Percentiles rank a stretch among this genome's conserved stretches.
Conservation (phyloP, 2,329 filamentous ascomycete species). For the Ophiostoma himal-ulmi region DNA sequence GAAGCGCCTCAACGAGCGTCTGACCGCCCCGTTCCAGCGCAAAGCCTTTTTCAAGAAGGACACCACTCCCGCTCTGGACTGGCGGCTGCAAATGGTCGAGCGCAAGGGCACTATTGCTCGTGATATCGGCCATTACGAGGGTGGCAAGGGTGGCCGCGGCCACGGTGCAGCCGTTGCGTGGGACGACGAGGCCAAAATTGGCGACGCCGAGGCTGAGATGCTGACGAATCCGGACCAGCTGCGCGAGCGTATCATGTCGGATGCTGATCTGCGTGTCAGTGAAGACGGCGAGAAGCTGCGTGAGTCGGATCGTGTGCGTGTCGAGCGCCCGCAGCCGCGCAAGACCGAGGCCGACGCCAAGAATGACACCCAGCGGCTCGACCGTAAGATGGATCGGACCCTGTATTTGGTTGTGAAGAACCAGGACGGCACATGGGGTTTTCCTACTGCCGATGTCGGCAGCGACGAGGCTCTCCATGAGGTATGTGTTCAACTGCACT, state of each 20-base stretch:
- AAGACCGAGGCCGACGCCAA: conserved; percentile 67
- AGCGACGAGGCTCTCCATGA: conserved; percentile 72
- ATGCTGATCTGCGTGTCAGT: conserved; percentile 61
- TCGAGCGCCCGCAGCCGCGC: conserved; percentile 65
- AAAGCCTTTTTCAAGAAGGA: conserved; percentile 94
- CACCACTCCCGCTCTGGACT: conserved; percentile 78
- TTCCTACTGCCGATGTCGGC: conserved; percentile 66
- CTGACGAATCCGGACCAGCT: conserved; percentile 51
- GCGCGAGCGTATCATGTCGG: conserved; percentile 63
- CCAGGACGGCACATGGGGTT: conserved; percentile 68
- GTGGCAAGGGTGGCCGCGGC: conserved; percentile 35
- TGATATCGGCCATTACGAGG: conserved; percentile 77
- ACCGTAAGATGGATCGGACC: conserved; percentile 64
- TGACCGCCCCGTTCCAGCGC: conserved; percentile 78
- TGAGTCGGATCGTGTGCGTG: conserved; percentile 55
- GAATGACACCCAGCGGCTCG: conserved; percentile 66
- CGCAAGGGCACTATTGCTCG: conserved; percentile 67
- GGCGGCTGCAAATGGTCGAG: conserved; percentile 77
- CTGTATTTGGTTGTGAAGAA: conserved; percentile 81
- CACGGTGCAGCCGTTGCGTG: conserved; percentile 56
- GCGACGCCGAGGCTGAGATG: conserved; percentile 53
- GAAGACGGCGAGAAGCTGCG: conserved; percentile 56
- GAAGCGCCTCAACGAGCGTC: conserved; percentile 88
- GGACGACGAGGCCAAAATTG: conserved; percentile 85
- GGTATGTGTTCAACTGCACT: conserved; percentile 47